A percentile compares a stretch with the other conserved stretches of the same genome.
Conservation (phyloP, 306 rosid genomes). For the Castanopsis chinensis region DNA sequence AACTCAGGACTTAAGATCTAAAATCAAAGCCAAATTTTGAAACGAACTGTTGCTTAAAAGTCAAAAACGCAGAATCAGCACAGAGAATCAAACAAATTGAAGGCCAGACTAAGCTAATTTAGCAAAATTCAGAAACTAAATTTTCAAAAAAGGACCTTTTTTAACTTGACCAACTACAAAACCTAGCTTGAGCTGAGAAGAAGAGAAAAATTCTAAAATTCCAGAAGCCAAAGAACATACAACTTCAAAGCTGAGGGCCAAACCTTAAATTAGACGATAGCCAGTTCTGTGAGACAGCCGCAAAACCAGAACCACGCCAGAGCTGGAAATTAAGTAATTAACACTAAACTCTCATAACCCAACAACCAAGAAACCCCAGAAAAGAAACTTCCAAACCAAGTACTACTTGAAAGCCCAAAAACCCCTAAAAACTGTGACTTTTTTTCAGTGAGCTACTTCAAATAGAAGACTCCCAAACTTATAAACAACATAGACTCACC, state of each 20-base stretch:
- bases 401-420: neutral
- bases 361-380: neutral
- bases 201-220: constrained; percentile 18
- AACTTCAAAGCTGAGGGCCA: neutral
- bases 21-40: neutral
- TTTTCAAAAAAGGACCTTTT: constrained; percentile 2
- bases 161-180: neutral
- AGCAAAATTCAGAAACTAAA: constrained; percentile 11
- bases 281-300: neutral
- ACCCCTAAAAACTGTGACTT: constrained; percentile 19
- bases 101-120: neutral
- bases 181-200: neutral
- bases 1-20: neutral
- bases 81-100: neutral
- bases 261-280: neutral
- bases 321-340: neutral
- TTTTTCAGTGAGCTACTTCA: constrained; percentile 9
- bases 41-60: neutral
- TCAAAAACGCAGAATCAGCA: neutral
- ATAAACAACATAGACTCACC: constrained; percentile 23
- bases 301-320: neutral
- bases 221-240: constrained; percentile 16
- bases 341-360: neutral
- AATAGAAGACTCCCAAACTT: constrained; percentile 25
- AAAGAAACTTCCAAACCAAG: neutral